Base-by-base conservation (phyloP, 345 rosid genomes). In the Microthlaspi erraticum region DNA sequence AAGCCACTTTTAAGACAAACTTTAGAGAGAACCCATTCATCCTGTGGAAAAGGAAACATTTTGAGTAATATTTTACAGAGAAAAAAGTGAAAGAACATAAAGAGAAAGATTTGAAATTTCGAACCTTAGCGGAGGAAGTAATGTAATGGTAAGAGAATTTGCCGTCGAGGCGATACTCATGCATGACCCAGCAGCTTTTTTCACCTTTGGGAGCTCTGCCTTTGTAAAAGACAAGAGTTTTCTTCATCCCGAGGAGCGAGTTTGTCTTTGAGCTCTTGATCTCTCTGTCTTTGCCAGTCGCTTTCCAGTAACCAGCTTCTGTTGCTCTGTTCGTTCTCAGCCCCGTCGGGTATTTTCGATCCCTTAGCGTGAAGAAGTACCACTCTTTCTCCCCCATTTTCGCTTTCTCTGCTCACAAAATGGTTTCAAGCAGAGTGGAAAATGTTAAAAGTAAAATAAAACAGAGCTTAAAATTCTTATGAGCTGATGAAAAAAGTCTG, bases 281-380 rank as follows among this genome's bases (percentile, higher is more conserved):
- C 82, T 92, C 98, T 41, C 93, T 78, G 62, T 92, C 98, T 70
- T 92, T 92, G 11, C 98, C 98, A 10, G 98, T 92, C 5, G 98
- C 98, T 71, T 92, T 92, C 98, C 98, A 92, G 77, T 92, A 92
- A 5, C 98, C 98, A 66, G 98, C 97, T 77, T 85, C 95, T 5
- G 98, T 92, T 34, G 98, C 98, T 77, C 98, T 81, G 74, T 92
- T 92, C 5, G 98, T 92, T 56, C 98, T 79, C 20, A 92, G 77
- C n/a, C 98, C 98, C 3, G 97, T 92, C 57, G 98, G 98, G 86
- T 92, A 90, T 60, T 92, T 92, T 29, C 97, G 78, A 19, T 92
- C 98, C 57, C 98, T 80, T 39, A 90, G 64, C 45, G 90, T 90
- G 55, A 88, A 92, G 66, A 92, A 92, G 81, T 90, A 92, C 98